Evolutionary conservation across 306 rosid species (phyloP).

Genomic region (Pyrus bretschneideri): DNA sequence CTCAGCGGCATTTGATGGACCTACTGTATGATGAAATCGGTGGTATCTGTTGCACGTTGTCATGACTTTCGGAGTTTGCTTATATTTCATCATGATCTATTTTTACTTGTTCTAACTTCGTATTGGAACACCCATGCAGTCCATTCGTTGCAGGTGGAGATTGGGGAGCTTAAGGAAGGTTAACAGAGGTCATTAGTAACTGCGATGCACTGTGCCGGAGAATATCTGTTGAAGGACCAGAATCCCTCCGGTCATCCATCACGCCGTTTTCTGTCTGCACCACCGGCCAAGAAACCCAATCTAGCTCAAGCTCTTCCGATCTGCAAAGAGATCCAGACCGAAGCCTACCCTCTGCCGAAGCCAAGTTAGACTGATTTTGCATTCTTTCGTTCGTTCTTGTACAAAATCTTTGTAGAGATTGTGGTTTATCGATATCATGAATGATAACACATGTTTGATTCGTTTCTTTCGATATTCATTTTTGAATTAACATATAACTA

Average conservation of each 20-base stretch:
- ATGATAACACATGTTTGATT: constrained; percentile 5
- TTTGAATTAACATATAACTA: no score
- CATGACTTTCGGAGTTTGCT: neutral
- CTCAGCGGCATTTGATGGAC: neutral
- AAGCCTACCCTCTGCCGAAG: constrained; percentile 34
- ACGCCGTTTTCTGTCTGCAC: constrained; percentile 41
- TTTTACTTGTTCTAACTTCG: constrained; percentile 9
- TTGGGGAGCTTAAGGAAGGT: constrained; percentile 90
- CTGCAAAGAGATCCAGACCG: constrained; percentile 18
- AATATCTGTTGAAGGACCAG: constrained; percentile 62
- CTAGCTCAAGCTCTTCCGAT: constrained; percentile 21
- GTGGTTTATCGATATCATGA: constrained; percentile 18
- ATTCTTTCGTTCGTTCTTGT: constrained; percentile 9
- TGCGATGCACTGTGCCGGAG: constrained; percentile 82
- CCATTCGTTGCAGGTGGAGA: constrained; percentile 75
- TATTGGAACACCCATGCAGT: constrained; percentile 38
- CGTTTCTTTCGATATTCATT: neutral
- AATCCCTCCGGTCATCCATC: constrained; percentile 63
- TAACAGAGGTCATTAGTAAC: constrained; percentile 84
- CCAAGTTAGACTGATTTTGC: constrained; percentile 36
- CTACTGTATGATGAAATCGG: neutral
- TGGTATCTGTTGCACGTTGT: neutral
- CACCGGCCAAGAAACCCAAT: constrained; percentile 17
- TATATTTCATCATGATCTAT: neutral
- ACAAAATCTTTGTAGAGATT: constrained; percentile 19